phyloP scores from a whole-genome alignment of 2,329 filamentous ascomycete genomes.

The Fusarium azukiicola region DNA sequence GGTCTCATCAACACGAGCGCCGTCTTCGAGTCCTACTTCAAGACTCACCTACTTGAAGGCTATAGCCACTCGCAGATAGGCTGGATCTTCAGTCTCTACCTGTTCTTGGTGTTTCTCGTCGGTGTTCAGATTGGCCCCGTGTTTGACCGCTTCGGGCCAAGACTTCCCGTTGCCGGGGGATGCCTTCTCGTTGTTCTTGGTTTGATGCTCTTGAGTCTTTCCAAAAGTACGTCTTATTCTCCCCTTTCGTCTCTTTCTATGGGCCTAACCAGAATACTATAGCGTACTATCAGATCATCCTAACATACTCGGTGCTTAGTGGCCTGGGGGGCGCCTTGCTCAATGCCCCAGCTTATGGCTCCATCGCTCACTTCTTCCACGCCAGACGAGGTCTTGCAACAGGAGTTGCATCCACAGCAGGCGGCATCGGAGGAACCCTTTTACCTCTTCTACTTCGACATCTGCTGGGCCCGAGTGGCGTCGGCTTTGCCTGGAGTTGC shows the following conservation, averaged over 20 bases:
- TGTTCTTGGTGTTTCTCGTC: not conserved
- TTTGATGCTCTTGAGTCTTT: not conserved
- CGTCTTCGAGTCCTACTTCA: not conserved
- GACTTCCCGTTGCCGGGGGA: not conserved
- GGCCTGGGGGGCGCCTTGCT: not conserved
- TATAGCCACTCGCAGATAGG: not conserved
- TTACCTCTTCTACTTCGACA: not conserved
- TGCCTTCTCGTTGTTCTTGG: not conserved
- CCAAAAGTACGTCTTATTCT: not conserved
- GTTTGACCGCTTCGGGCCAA: not conserved
- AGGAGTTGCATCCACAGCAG: not conserved
- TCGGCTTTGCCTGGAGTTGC: not conserved
- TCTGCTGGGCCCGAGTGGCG: not conserved
- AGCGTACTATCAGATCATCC: not conserved
- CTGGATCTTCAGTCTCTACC: not conserved
- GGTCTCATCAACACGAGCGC: conserved; percentile 1
- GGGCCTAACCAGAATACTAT: not conserved
- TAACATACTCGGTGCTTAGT: not conserved
- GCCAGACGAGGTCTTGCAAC: not conserved
- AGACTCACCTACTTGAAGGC: not conserved
- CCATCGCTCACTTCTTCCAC: conserved; percentile 2
- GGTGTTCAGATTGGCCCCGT: not conserved
- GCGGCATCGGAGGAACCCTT: not conserved
- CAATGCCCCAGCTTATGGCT: not conserved
- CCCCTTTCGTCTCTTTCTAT: not conserved